Evolutionary conservation across 352 stramenopile species (phyloP).

Genomic region (Phytophthora fragariaefolia): DNA sequence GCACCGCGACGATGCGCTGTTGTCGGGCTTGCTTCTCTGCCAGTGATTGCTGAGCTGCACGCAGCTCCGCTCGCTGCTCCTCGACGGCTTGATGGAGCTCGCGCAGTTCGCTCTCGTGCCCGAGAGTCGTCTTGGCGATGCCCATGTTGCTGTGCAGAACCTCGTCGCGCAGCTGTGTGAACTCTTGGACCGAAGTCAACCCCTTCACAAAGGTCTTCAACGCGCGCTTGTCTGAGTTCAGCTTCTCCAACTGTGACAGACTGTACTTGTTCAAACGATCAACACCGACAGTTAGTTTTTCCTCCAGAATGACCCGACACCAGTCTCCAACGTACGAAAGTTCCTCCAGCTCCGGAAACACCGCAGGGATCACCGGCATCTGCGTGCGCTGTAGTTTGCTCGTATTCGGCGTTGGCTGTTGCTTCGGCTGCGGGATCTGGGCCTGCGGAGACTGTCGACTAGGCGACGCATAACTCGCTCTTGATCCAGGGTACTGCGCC

Average conservation of each 20-base stretch:
- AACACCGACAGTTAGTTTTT: conserved; percentile 5
- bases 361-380: conserved; percentile 75
- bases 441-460: conserved; percentile 37
- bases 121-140: conserved; percentile 74
- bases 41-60: conserved; percentile 58
- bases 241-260: conserved; percentile 66
- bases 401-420: conserved; percentile 39
- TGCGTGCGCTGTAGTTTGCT: conserved; percentile 68
- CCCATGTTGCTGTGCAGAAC: conserved; percentile 82
- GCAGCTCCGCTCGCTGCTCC: conserved; percentile 52
- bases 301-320: background rate
- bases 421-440: conserved; percentile 42
- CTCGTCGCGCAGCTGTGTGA: conserved; percentile 74
- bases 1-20: conserved; percentile 71
- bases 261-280: conserved; percentile 20
- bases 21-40: conserved; percentile 76
- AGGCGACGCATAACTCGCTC: conserved; percentile 37
- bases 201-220: conserved; percentile 72
- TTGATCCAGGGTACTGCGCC: conserved; percentile 31
- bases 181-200: conserved; percentile 68
- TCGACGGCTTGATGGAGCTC: conserved; percentile 62
- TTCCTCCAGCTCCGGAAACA: conserved; percentile 80
- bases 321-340: conserved; percentile 59
- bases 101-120: conserved; percentile 57
- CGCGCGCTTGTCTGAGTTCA: conserved; percentile 63